Evolutionary conservation across 345 rosid genomes (phyloP).

Genomic region (Moricandia arvensis): DNA sequence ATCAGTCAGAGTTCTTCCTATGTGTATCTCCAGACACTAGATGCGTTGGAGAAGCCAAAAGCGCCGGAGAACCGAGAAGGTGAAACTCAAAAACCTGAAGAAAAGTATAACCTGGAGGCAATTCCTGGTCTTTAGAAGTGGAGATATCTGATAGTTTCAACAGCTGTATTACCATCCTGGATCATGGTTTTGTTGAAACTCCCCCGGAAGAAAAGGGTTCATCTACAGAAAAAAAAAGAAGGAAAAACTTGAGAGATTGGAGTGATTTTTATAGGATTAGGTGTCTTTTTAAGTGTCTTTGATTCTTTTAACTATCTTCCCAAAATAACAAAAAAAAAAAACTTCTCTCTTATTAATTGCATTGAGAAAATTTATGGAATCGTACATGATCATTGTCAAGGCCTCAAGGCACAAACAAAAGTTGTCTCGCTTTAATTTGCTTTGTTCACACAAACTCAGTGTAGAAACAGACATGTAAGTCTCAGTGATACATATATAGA

Average conservation of each 20-base stretch:
- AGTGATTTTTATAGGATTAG: not conserved
- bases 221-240: conserved; percentile 21
- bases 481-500: not conserved
- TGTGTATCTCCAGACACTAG: conserved; percentile 62
- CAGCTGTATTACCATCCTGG: conserved; percentile 11
- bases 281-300: conserved; percentile 4
- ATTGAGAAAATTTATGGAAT: conserved; percentile 3
- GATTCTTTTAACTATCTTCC: not conserved
- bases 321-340: conserved; percentile 7
- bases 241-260: conserved; percentile 5
- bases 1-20: conserved; percentile 60
- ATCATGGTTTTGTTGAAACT: conserved; percentile 15
- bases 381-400: not conserved
- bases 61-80: conserved; percentile 48
- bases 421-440: not conserved
- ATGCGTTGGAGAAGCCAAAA: conserved; percentile 60
- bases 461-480: not conserved
- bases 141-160: not conserved
- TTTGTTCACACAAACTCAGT: not conserved
- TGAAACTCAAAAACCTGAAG: conserved; percentile 47
- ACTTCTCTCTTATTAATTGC: conserved; percentile 5
- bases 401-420: not conserved
- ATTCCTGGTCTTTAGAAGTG: conserved; percentile 76
- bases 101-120: conserved; percentile 87
- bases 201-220: not conserved